Evolutionary conservation across 2,329 filamentous ascomycete genomes (phyloP).

Genomic region (Sporothrix phasma): DNA sequence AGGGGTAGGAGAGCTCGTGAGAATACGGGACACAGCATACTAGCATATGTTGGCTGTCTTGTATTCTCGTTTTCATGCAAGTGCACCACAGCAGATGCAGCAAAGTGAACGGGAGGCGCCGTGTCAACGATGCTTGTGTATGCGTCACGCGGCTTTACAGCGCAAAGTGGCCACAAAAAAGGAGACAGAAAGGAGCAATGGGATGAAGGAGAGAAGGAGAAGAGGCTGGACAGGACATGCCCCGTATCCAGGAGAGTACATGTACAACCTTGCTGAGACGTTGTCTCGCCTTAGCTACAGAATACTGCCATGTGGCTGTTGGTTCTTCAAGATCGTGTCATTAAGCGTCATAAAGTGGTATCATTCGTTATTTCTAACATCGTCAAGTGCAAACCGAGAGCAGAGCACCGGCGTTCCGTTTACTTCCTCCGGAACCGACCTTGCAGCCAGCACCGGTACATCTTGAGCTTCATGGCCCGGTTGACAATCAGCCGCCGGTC

Average conservation of each 20-base stretch:
- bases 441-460: conserved; percentile 97
- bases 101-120: neutral
- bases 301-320: neutral
- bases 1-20: neutral
- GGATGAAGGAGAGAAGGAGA: neutral
- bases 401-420: neutral
- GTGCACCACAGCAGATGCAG: neutral
- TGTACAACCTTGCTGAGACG: neutral
- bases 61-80: neutral
- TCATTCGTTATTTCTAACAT: conserved; percentile 8
- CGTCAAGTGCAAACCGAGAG: too few relatives aligned
- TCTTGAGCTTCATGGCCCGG: conserved; percentile 80
- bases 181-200: neutral
- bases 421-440: conserved; percentile 66
- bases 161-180: neutral
- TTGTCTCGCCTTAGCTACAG: neutral
- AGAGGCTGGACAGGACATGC: neutral
- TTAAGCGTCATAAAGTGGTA: neutral
- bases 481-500: conserved; percentile 90
- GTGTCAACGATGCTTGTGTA: too few relatives aligned
- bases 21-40: neutral
- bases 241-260: neutral
- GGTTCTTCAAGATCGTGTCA: neutral
- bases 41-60: neutral
- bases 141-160: neutral